Evolutionary conservation across 495 filamentous ascomycete genomes (phyloP).

Genomic region (Cladorrhinum samala): DNA sequence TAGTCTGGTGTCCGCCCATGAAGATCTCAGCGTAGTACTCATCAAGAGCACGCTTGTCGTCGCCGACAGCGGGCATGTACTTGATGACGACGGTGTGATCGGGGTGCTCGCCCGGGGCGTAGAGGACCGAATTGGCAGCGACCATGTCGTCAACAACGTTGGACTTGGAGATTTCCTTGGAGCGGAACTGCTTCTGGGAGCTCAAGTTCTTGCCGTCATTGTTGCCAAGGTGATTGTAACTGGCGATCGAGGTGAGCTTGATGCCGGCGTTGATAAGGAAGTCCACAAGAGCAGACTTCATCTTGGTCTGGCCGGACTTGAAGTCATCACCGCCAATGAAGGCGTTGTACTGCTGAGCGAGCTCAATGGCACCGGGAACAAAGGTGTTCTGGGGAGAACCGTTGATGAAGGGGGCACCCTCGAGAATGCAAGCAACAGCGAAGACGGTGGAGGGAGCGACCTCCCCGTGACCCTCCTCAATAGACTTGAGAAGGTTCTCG

Average conservation of each 20-base stretch:
- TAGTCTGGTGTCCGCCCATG: slow-evolving; percentile 97
- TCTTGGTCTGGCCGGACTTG: slow-evolving; percentile 99
- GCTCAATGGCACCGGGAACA: slow-evolving; percentile 82
- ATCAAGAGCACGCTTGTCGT: slow-evolving; percentile 97
- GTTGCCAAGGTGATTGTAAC: slow-evolving; percentile 99
- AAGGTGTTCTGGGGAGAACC: slow-evolving; percentile 99
- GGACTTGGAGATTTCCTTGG: slow-evolving; percentile 98
- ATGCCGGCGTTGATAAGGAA: slow-evolving; percentile 98
- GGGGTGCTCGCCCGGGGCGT: slow-evolving; percentile 80
- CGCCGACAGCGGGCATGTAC: slow-evolving; percentile 98
- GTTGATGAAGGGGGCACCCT: slow-evolving; percentile 94
- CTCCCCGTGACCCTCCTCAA: slow-evolving; percentile 80
- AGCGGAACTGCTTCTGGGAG: slow-evolving; percentile 96
- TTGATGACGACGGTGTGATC: slow-evolving; percentile 91
- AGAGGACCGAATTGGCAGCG: slow-evolving; percentile 84
- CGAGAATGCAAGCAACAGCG: slow-evolving; percentile 87
- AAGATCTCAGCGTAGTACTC: slow-evolving; percentile 99
- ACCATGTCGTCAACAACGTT: slow-evolving; percentile 99
- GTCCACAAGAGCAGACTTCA: slow-evolving; percentile 98
- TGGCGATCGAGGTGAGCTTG: slow-evolving; percentile 97
- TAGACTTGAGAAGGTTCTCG: slow-evolving; percentile 82
- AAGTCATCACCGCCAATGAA: slow-evolving; percentile 99
- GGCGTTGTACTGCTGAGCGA: slow-evolving; percentile 79
- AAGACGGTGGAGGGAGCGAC: slow-evolving; percentile 93
- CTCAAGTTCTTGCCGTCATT: slow-evolving; percentile 98